phyloP scores from a whole-genome alignment of 208 protist species.

The Trypanosoma theileri region DNA sequence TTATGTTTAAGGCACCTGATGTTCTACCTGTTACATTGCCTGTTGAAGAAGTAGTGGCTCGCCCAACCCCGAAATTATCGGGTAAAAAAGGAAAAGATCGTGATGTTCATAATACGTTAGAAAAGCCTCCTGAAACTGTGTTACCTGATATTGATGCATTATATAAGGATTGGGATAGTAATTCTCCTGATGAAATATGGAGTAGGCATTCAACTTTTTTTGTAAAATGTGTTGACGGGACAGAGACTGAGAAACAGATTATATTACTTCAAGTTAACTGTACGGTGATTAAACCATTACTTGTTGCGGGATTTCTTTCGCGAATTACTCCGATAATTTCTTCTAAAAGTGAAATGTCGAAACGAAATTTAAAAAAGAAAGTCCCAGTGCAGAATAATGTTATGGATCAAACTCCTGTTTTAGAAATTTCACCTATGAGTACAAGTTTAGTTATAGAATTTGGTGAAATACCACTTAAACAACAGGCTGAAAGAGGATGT shows the following conservation, averaged over 20 bases:
- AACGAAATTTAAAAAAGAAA: conserved; percentile 20
- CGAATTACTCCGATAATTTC: not conserved
- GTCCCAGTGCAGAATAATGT: conserved; percentile 11
- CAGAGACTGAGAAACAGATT: conserved; percentile 6
- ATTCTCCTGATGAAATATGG: conserved; percentile 28
- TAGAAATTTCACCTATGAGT: conserved; percentile 26
- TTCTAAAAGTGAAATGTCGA: not conserved
- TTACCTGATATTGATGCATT: conserved; percentile 1
- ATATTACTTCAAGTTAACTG: conserved; percentile 39
- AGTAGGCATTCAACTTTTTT: conserved; percentile 35
- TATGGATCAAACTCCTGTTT: conserved; percentile 15
- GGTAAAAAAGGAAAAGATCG: conserved; percentile 22
- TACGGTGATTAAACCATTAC: conserved; percentile 35
- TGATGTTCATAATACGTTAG: conserved; percentile 10
- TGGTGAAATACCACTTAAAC: conserved; percentile 64
- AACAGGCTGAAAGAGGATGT: conserved; percentile 36
- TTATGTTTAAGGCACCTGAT: conserved; percentile 31
- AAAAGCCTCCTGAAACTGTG: conserved; percentile 3
- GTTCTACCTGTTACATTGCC: not conserved
- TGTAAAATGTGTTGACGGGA: conserved; percentile 27
- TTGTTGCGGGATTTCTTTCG: conserved; percentile 16
- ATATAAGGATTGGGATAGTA: conserved; percentile 37
- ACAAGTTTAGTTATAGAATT: conserved; percentile 41
- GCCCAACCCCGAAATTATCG: conserved; percentile 13
- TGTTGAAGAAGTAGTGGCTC: conserved; percentile 18